Evolutionary conservation across 306 rosid species (phyloP), one percentile per base, ranked within the genome.

Genomic region (Urtica urens): DNA sequence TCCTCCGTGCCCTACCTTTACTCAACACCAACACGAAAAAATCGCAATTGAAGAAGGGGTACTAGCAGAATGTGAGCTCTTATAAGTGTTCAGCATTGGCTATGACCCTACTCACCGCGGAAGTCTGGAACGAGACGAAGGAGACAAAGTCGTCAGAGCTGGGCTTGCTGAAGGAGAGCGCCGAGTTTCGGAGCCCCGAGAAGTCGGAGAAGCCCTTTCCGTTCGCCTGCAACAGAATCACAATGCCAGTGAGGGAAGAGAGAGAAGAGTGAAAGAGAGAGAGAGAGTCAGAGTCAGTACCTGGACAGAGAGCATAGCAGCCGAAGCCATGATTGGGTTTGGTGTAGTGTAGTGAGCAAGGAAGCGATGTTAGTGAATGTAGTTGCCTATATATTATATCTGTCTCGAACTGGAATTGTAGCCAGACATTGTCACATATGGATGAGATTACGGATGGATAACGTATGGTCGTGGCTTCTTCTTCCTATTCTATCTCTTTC

Each of bases 41-140:
- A 54, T 7, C 5, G 28, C 23, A 11, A 23, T 47, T 11, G 15
- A 47, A 6, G 13, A 3, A 13, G 3, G 3, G 2, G 15, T 25
- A 10, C 9, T 10, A 16, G 10, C 9, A 7, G 10, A 19, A 15
- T 16, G 16, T 12, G 20, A 20, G 27, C n/a, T n/a, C n/a, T n/a
- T n/a, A n/a, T n/a, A n/a, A n/a, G n/a, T n/a, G n/a, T n/a, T n/a
- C n/a, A n/a, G n/a, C n/a, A n/a, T n/a, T n/a, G n/a, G n/a, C n/a
- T n/a, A n/a, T n/a, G n/a, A n/a, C n/a, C n/a, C n/a, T 14, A 83
- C 97, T 81, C 62, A 90, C 97, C 16, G 95, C 92, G 9, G 77
- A 84, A 59, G 92, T 84, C 38, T 90, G 97, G 70, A 79, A 79
- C 67, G 82, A 49, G 65, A 90, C 51, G 60, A 79, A 51, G 1